These are phyloP conservation scores for Puccinia horiana DNA, from an alignment of 1,284 basidiomycete species.

Conservation along the genomic window DNA sequence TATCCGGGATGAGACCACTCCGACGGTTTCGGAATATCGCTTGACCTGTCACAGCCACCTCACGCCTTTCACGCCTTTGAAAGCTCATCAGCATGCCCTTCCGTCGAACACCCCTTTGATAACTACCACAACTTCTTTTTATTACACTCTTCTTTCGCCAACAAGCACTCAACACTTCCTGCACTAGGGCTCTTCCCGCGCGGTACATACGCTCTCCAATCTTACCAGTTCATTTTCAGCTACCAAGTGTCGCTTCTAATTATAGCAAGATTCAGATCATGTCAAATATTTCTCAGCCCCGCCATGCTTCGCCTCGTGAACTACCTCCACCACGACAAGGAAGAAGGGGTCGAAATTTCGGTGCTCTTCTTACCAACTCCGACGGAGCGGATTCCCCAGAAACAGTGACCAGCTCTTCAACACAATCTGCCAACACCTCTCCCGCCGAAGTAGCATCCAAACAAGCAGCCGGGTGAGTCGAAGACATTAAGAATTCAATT, in stretches of 20 bases:
- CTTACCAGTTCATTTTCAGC: neutral
- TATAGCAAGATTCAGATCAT: neutral
- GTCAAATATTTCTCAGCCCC: neutral
- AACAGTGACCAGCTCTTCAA: neutral
- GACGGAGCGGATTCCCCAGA: neutral
- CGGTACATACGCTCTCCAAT: no score
- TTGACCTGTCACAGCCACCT: neutral
- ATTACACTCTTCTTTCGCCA: neutral
- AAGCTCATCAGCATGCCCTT: neutral
- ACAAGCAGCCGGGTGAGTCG: slow-evolving; percentile 4
- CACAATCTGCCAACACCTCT: neutral
- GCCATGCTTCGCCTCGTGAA: neutral
- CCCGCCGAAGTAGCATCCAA: neutral
- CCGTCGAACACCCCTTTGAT: neutral
- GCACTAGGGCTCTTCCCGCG: no score
- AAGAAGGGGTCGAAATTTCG: slow-evolving; percentile 13
- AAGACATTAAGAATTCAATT: no score
- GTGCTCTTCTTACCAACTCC: neutral
- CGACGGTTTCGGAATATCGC: neutral
- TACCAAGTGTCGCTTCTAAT: neutral
- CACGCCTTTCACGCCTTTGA: neutral
- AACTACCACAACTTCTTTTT: neutral
- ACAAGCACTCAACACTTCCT: neutral
- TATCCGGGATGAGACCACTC: neutral
- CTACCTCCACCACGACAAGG: slow-evolving; percentile 2